Evolutionary conservation across 2,329 filamentous ascomycete species (phyloP).

Genomic region (Pseudogymnoascus verrucosus): DNA sequence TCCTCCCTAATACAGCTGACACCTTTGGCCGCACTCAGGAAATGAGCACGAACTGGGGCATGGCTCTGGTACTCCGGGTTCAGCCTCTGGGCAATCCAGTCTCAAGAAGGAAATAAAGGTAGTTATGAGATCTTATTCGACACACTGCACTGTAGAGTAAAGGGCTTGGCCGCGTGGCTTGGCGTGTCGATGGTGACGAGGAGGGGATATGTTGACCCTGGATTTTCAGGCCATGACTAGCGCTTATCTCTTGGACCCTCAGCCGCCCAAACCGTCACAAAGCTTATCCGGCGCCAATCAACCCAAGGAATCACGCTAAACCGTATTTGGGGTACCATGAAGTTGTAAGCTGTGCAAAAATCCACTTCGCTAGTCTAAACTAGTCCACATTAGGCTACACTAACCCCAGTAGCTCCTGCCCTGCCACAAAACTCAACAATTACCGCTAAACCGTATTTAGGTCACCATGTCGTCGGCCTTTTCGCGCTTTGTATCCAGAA

Average conservation of each 20-base stretch:
- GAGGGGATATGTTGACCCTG: background rate
- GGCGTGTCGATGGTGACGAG: background rate
- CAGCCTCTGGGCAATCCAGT: background rate
- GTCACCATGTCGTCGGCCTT: background rate
- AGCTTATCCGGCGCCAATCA: background rate
- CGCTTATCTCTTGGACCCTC: background rate
- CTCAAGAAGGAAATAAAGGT: background rate
- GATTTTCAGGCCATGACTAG: background rate
- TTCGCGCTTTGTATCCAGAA: background rate
- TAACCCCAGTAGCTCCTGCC: background rate
- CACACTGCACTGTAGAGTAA: background rate
- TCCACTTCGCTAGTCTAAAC: background rate
- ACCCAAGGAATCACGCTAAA: background rate
- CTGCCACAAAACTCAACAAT: background rate
- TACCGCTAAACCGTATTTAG: background rate
- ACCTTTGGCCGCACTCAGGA: background rate
- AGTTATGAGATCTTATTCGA: background rate
- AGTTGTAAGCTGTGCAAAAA: background rate
- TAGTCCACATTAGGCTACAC: background rate
- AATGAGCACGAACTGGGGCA: background rate
- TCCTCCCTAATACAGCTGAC: background rate
- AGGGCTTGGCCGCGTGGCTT: background rate
- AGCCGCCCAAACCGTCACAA: background rate
- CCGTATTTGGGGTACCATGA: constrained; percentile 12
- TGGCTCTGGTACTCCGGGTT: background rate